Evolutionary conservation across 352 stramenopile species (phyloP).

Genomic region (Phytophthora nicotianae): DNA sequence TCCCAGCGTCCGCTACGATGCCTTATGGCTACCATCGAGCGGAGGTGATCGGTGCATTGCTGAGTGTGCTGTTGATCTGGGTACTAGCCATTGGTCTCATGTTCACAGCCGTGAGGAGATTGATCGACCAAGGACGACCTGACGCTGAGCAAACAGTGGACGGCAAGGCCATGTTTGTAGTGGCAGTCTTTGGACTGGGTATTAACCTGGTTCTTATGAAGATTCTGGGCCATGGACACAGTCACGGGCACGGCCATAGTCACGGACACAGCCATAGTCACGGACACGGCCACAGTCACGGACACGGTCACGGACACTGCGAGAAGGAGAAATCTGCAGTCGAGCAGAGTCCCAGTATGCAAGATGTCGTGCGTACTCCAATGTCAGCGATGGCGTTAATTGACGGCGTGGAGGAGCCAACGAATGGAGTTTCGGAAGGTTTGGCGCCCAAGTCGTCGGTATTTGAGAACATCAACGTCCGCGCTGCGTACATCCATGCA

Average conservation of each 20-base stretch:
- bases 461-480: constrained; percentile 95
- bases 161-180: constrained; percentile 95
- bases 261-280: constrained; percentile 60
- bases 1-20: constrained; percentile 62
- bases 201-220: constrained; percentile 96
- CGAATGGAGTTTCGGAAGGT: constrained; percentile 2
- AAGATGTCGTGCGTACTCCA: constrained; percentile 61
- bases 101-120: constrained; percentile 88
- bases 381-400: constrained; percentile 83
- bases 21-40: constrained; percentile 97
- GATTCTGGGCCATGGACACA: constrained; percentile 86
- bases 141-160: constrained; percentile 45
- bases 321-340: constrained; percentile 31
- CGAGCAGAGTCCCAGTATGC: constrained; percentile 49
- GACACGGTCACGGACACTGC: constrained; percentile 33
- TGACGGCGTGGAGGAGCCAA: constrained; percentile 41
- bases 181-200: constrained; percentile 93
- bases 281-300: constrained; percentile 36
- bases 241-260: constrained; percentile 52
- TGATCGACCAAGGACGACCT: constrained; percentile 49
- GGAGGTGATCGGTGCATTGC: constrained; percentile 96
- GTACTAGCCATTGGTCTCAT: constrained; percentile 93
- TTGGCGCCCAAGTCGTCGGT: constrained; percentile 32
- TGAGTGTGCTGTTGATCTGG: constrained; percentile 94
- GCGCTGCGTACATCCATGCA: constrained; percentile 97